Base-by-base conservation (phyloP, 2,329 filamentous ascomycete genomes). In the Fusarium concolor region DNA sequence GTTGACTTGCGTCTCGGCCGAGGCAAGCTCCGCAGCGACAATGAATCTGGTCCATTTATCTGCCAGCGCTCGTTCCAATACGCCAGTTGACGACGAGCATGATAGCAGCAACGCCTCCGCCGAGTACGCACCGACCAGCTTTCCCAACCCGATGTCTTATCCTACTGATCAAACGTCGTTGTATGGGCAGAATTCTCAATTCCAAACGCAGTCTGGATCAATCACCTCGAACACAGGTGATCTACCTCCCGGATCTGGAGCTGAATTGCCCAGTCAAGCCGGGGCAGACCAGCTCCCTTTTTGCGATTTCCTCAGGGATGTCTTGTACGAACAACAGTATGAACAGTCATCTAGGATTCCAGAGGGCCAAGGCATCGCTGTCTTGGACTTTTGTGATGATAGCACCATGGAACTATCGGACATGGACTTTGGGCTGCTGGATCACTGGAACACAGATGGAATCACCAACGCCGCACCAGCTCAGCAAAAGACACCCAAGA, bases 381-480 rank as follows among this genome's bases (percentile, higher is more conserved):
- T 86, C 6, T 73, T 86, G 10, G 80, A 86, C 66, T 86, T 86
- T 65, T 85, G 83, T 62, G 80, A 83, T 52, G 79, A 86, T 58
- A 76, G 75, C 45, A 84, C 81, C 56, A 75, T 86, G 29, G 84
- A 86, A 45, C 77, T 87, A 22, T 85, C 82, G 12, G 84, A 86
- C 17, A 76, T 83, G 29, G 84, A 87, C 67, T 86, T 86, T 72
- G 81, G 82, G 1, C 75, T 86, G 7, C 70, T 87, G 15, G 81
- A 85, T 59, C 76, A 82, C 59, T 86, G 84, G 80, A 84, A 83
- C 62, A 58, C 82, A 12, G 72, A 68, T 38, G 82, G 83, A 29
- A 76, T 77, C 45, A 56, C 67, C n/a, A 76, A 59, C 18, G 38
- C 57, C 20, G 47, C 70, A 15, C 61, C 71, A 17, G 52, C 62